Conservation (phyloP, 1,139 yeast genomes). For the Yamadazyma friedrichii region DNA sequence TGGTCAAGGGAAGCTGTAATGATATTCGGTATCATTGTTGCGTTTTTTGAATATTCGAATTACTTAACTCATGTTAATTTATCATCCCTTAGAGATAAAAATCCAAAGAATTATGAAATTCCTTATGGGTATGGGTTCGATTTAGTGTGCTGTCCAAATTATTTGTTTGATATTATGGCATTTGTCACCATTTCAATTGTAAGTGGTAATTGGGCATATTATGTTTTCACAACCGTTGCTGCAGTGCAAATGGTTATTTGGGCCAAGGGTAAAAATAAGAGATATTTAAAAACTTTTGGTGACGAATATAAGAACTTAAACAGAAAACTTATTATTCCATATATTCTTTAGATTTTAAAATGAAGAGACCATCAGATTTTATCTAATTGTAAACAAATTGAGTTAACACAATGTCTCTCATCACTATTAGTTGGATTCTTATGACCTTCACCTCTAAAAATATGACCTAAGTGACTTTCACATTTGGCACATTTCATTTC, state of each 20-base stretch:
- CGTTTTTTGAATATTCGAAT: constrained; percentile 68
- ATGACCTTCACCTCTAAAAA: constrained; percentile 93
- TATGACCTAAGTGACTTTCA: constrained; percentile 94
- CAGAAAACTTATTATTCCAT: constrained; percentile 67
- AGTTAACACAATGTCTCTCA: constrained; percentile 92
- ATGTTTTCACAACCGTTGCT: constrained; percentile 68
- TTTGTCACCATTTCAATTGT: constrained; percentile 72
- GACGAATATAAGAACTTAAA: constrained; percentile 67
- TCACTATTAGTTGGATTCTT: constrained; percentile 69
- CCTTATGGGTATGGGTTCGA: constrained; percentile 48
- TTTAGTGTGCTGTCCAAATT: constrained; percentile 72
- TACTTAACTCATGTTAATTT: constrained; percentile 64
- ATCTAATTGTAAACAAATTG: constrained; percentile 68
- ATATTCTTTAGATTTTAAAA: constrained; percentile 5
- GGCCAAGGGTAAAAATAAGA: constrained; percentile 72
- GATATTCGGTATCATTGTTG: constrained; percentile 7
- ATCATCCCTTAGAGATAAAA: constrained; percentile 53
- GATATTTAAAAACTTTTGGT: constrained; percentile 70
- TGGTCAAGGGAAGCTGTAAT: constrained; percentile 6
- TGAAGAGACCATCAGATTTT: constrained; percentile 1
- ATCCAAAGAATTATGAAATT: constrained; percentile 33
- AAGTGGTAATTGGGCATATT: constrained; percentile 75
- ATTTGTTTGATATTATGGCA: constrained; percentile 76
- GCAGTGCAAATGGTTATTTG: constrained; percentile 76
- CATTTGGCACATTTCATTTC: constrained; percentile 90